Conservation (phyloP, 805 yeast genomes). For the Blastobotrys robertii region DNA sequence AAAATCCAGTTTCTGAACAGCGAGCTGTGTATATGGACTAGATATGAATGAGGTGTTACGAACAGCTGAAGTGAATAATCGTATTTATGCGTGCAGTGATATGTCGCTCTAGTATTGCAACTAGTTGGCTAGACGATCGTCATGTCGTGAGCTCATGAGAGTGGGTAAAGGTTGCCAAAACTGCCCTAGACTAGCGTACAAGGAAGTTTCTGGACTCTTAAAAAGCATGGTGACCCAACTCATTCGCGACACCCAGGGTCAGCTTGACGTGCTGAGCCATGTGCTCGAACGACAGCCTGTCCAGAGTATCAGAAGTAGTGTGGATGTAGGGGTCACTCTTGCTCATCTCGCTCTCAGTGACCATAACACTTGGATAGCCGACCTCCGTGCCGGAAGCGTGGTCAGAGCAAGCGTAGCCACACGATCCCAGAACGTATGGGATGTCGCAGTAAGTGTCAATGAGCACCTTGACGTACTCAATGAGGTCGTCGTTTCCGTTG, state of each 20-base stretch:
- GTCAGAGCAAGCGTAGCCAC: conserved; percentile 93
- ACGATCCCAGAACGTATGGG: conserved; percentile 61
- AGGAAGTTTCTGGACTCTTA: background rate
- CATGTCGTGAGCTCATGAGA: no score
- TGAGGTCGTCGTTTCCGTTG: conserved; percentile 46
- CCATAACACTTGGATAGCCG: conserved; percentile 80
- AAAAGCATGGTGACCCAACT: conserved; percentile 37
- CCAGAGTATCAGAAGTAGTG: conserved; percentile 69
- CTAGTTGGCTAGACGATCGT: background rate
- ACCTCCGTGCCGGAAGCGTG: conserved; percentile 76
- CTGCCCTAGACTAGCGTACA: background rate
- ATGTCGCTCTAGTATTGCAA: background rate
- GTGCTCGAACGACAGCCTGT: conserved; percentile 66
- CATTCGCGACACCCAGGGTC: conserved; percentile 62
- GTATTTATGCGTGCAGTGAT: no score
- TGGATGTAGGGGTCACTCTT: conserved; percentile 65
- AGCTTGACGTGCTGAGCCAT: conserved; percentile 73
- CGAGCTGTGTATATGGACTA: no score
- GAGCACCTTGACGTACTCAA: conserved; percentile 50
- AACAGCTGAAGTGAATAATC: no score
- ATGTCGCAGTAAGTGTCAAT: conserved; percentile 56
- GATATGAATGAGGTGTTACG: no score
- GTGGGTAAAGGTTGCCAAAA: no score
- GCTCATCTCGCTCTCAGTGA: conserved; percentile 65
- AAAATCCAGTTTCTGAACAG: no score